phyloP scores from a whole-genome alignment of 108 stramenopile species.

The Asterionellopsis glacialis region DNA sequence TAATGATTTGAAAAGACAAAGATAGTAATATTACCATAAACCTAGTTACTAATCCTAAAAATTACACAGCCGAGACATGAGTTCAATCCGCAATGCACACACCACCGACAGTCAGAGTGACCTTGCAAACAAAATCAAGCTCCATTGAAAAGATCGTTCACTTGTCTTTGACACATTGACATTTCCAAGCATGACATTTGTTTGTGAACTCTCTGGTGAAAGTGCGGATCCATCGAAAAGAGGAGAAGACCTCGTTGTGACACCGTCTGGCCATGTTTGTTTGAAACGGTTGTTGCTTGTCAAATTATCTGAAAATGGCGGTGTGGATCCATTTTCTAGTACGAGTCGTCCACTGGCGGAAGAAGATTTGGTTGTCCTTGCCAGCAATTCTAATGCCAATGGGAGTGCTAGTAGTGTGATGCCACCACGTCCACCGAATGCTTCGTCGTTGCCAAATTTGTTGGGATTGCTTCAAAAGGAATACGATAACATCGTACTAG shows the following conservation, averaged over 20 bases:
- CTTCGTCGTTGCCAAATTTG: conserved; percentile 59
- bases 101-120: too few species aligned
- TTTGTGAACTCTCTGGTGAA: conserved; percentile 69
- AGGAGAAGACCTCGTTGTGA: conserved; percentile 58
- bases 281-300: conserved; percentile 53
- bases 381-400: neutral
- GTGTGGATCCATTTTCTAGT: conserved; percentile 60
- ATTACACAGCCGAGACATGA: too few species aligned
- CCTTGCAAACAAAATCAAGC: too few species aligned
- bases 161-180: too few species aligned
- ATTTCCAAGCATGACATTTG: conserved; percentile 19
- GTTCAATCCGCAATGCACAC: too few species aligned
- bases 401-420: conserved; percentile 22
- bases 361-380: conserved; percentile 47
- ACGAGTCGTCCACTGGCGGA: conserved; percentile 42
- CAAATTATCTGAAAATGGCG: conserved; percentile 75
- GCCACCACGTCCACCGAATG: conserved; percentile 49
- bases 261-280: conserved; percentile 76
- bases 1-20: too few species aligned
- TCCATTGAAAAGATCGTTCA: too few species aligned
- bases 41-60: too few species aligned
- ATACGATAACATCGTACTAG: conserved; percentile 87
- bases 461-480: conserved; percentile 68
- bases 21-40: too few species aligned
- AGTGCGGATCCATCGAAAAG: neutral